Base-by-base conservation (phyloP, 805 yeast genomes). In the Saturnispora besseyi region DNA sequence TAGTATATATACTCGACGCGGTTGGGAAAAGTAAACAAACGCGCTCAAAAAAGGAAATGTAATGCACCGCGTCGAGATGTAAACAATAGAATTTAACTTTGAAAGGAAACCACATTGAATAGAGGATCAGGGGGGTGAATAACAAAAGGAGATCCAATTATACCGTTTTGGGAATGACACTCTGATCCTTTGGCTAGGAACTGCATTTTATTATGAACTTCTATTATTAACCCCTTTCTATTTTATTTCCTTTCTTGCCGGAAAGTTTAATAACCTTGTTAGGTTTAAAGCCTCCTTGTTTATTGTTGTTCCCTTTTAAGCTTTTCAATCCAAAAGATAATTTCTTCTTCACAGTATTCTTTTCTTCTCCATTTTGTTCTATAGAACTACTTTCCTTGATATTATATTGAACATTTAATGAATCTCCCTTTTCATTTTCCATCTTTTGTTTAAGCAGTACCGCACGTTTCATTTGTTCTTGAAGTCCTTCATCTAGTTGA, bases 401-500 rank as follows among this genome's bases (percentile, higher is more conserved):
- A 26, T 26, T 26, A 26, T 1, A 26, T 26, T 18, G 12, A 36
- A 18, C 40, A 18, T n/a, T 45, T 15, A 18, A 11, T 3, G 41
- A 15, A 8, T 45, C n/a, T 9, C 12, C 10, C n/a, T 36, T 28
- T 21, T 21, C 22, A 8, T 31, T 28, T 13, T 40, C 45, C 41
- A 47, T 11, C 28, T 47, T 28, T 13, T 32, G 28, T 18, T 41
- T 48, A 4, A 48, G 18, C 9, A 18, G 18, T 41, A 62, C 55
- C 2, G 80, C 82, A 38, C 64, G 59, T 51, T 70, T 67, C 2
- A 85, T 78, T 62, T 85, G 90, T 34, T 66, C 60, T 41, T 75
- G 66, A 4, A 24, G 30, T 26, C 18, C 42, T 9, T 24, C 9
- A 12, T 26, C 42, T 24, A 38, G 15, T 24, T n/a, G 30, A 5